Evolutionary conservation across 257 asterid species (phyloP).

Genomic region (Solanum acaule): DNA sequence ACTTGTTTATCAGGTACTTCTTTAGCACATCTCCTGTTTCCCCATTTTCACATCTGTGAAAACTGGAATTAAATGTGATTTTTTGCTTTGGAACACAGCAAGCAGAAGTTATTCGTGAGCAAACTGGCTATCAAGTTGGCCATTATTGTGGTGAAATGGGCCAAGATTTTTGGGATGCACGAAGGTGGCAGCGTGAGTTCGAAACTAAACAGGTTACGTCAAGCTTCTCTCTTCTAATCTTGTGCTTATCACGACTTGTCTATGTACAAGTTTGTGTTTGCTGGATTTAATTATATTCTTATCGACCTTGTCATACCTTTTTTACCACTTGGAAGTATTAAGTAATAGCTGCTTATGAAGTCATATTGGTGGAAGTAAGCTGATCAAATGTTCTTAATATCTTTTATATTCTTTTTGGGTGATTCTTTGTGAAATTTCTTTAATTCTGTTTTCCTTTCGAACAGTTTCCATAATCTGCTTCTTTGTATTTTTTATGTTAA

Average conservation of each 20-base stretch:
- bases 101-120: constrained; percentile 96
- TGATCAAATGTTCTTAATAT: not conserved
- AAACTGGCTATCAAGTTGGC: constrained; percentile 87
- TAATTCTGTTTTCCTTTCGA: not conserved
- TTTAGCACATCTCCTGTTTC: not conserved
- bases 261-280: not conserved
- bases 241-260: not conserved
- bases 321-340: not conserved
- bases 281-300: not conserved
- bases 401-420: not conserved
- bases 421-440: not conserved
- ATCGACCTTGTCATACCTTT: not conserved
- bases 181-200: constrained; percentile 96
- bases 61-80: not conserved
- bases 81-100: constrained; percentile 45
- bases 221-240: not conserved
- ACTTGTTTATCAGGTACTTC: constrained; percentile 87
- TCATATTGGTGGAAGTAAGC: not conserved
- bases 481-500: not conserved
- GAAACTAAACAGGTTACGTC: constrained; percentile 81
- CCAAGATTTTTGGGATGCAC: constrained; percentile 99
- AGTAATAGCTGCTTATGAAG: not conserved
- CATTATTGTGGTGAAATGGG: constrained; percentile 99
- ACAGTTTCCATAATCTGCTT: not conserved
- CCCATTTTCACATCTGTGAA: not conserved